A percentile compares a stretch with the other conserved stretches of the same genome.
These are phyloP conservation scores for Leishmania braziliensis DNA, from an alignment of 208 protist species.

Conservation along the genomic window DNA sequence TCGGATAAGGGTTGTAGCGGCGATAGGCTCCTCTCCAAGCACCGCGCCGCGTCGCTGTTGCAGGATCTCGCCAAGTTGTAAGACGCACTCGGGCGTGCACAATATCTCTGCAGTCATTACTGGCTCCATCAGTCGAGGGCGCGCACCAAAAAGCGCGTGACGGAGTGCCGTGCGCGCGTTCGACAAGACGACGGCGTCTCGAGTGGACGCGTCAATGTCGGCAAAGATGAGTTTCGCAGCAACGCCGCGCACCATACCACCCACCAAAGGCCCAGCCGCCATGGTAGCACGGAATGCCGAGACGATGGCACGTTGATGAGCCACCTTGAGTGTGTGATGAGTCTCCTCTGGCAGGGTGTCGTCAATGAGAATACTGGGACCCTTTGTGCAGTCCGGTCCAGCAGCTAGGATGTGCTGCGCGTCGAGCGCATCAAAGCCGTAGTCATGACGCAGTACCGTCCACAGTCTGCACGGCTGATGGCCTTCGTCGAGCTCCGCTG, in stretches of 20 bases:
- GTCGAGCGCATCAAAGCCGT: slow-evolving; percentile 97
- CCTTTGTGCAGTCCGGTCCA: slow-evolving; percentile 79
- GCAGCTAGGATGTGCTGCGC: slow-evolving; percentile 95
- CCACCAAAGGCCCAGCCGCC: slow-evolving; percentile 96
- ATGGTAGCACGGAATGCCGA: slow-evolving; percentile 77
- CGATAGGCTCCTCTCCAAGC: slow-evolving; percentile 88
- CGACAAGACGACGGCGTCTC: slow-evolving; percentile 66
- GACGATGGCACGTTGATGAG: slow-evolving; percentile 95
- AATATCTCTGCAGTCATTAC: slow-evolving; percentile 96
- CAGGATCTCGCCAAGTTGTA: slow-evolving; percentile 87
- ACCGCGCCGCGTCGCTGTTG: slow-evolving; percentile 93
- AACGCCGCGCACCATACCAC: slow-evolving; percentile 90
- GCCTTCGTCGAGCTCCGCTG: slow-evolving; percentile 5
- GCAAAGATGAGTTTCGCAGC: slow-evolving; percentile 60
- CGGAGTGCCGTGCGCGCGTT: slow-evolving; percentile 94
- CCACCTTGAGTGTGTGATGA: slow-evolving; percentile 54
- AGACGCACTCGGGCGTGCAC: slow-evolving; percentile 84
- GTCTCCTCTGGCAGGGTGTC: slow-evolving; percentile 93
- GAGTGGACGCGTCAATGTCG: slow-evolving; percentile 40
- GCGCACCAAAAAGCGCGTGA: slow-evolving; percentile 95
- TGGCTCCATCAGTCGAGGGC: slow-evolving; percentile 98
- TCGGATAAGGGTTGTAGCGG: slow-evolving; percentile 97
- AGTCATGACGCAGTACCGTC: slow-evolving; percentile 64
- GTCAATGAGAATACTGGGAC: slow-evolving; percentile 97
- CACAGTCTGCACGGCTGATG: slow-evolving; percentile 35